Evolutionary conservation across 2,329 filamentous ascomycete species (phyloP), one percentile per base, ranked within the genome.

Genomic region (Cladobotryum mycophilum): DNA sequence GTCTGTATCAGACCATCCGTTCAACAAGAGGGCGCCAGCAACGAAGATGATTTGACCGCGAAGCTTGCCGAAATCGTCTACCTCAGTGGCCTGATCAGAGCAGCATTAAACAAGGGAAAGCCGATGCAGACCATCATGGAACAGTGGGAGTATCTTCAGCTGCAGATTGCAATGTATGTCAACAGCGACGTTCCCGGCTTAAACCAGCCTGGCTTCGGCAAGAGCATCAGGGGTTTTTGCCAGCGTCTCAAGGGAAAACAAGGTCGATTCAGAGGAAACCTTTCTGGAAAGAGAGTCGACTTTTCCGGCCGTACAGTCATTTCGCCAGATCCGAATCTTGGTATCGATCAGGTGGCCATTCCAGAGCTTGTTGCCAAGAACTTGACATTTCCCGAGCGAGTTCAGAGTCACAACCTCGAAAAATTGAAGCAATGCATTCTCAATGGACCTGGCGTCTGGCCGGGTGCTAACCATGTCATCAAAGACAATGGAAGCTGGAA

Each of bases 251-350:
- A 99, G 71, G 93, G 93, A 59, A 99, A 99, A 64, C 92, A 97
- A 64, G 93, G 93, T 49, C 88, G 93, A 49, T 99, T 99, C 70
- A 86, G 93, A 71, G 93, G 95, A 52, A 99, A 99, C 62, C 70
- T 99, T 53, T 97, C 92, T 0, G 93, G 93, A 65, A 99, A 99
- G 70, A 92, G 93, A 79, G 93, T 99, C 48, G 92, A 99, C 66
- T 99, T 97, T 69, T 99, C 93, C 11, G 93, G 90, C 15, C 84
- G 93, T 67, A 99, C 93, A 1, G 93, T 99, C 68, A 99, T 99
- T 68, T 96, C 91, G 1, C 93, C 93, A 0, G 93, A 99, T 68
- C 93, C 93, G 3, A 99, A 99, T 61, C 69, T 99, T 45, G 84
- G 87, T 15, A 89, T 99, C 56, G 89, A 97, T 58, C 85, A 99